Base-by-base conservation (phyloP, 2,329 filamentous ascomycete species). In the Talaromyces sp. region DNA sequence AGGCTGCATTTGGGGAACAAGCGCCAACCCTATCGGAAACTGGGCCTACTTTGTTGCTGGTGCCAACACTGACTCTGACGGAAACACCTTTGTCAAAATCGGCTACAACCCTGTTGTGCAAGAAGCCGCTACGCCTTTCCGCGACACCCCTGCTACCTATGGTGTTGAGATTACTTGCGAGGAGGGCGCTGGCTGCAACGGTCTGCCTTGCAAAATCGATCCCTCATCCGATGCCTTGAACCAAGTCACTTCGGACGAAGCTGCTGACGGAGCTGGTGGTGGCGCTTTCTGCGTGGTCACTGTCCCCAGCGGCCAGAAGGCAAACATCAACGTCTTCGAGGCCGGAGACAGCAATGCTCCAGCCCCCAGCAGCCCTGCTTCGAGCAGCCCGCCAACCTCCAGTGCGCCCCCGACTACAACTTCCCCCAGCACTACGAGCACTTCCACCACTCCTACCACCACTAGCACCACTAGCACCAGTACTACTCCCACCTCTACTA, bases 21-120 rank as follows among this genome's bases (percentile, higher is more conserved):
- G 80, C 9, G 77, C 78, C 47, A 80, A 86, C 65, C 81, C 88
- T 1, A 75, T 86, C 66, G 90, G 90, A 56, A 93, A 93, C 78
- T 93, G 90, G 90, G 81, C 84, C 57, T 86, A 89, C 2, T 93
- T 87, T 70, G 89, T 92, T 65, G 87, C 88, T 15, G 90, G 90
- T 62, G 87, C 88, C 61, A 93, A 93, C 75, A 87, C 86, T 17
- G 86, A 87, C 66, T 67, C 70, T 54, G 80, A 75, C 57, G 90
- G 90, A 57, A 76, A 84, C 63, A 92, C 89, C 1, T 93, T 84
- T 71, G 82, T 91, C 68, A 92, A 91, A 78, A 80, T 93, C 58
- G 89, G 86, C 59, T 89, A 87, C 82, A 93, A 93, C 74, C 90
- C 90, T 27, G 88, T 91, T 64, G 93, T 85, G 75, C 81, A 82